These are phyloP conservation scores for Aspergillus udagawae DNA, from an alignment of 2,329 filamentous ascomycete species.

Conservation along the genomic window DNA sequence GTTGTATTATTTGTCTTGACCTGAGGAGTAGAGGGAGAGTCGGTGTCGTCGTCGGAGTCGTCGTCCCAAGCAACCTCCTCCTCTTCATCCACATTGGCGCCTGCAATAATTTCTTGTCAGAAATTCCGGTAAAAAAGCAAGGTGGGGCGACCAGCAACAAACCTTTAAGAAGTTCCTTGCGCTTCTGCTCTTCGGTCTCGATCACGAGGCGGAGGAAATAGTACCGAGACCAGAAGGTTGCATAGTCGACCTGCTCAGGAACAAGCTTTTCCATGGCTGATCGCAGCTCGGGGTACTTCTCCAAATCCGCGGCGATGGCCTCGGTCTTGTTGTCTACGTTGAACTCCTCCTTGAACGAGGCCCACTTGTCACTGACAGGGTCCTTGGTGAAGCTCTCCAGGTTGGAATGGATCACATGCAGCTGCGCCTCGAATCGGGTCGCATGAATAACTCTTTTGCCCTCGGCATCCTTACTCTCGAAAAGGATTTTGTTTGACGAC, in stretches of 20 bases:
- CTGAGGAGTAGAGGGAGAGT: constrained; percentile 41
- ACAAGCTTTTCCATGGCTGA: constrained; percentile 92
- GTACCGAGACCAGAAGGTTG: constrained; percentile 88
- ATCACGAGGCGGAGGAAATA: constrained; percentile 92
- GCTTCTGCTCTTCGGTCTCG: constrained; percentile 84
- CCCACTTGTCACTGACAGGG: constrained; percentile 70
- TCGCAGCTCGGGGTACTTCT: constrained; percentile 80
- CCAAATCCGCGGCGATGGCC: constrained; percentile 74
- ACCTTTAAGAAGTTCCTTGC: constrained; percentile 90
- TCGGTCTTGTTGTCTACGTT: constrained; percentile 80
- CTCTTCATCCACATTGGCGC: constrained; percentile 60
- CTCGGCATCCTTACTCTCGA: constrained; percentile 85
- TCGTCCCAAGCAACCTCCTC: constrained; percentile 68
- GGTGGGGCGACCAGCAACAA: constrained; percentile 27
- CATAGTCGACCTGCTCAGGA: constrained; percentile 86
- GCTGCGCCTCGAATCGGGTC: constrained; percentile 88
- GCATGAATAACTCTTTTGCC: constrained; percentile 94
- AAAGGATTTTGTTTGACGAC: constrained; percentile 64
- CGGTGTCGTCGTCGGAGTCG: constrained; percentile 59
- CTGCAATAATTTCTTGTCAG: constrained; percentile 16
- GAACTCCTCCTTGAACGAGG: constrained; percentile 68
- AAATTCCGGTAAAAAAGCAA: neutral
- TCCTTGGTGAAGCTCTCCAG: constrained; percentile 79
- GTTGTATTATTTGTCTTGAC: constrained; percentile 35
- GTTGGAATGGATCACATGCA: constrained; percentile 90